These are phyloP conservation scores for Vitis amurensis DNA, from an alignment of 164 flowering plant genomes.

Conservation along the genomic window DNA sequence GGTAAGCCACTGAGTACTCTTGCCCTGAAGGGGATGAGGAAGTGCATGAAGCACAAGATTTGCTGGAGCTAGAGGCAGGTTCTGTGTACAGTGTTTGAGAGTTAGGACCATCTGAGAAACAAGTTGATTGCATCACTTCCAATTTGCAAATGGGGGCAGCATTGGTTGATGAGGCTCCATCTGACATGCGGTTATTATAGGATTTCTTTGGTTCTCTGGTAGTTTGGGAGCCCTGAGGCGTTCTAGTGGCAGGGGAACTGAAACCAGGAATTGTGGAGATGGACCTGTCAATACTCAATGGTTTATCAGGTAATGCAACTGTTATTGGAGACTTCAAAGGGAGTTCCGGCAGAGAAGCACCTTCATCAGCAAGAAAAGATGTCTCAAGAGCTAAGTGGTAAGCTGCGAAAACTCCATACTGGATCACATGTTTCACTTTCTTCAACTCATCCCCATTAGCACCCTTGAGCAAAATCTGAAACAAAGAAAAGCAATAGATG, in stretches of 20 bases:
- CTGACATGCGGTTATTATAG: slow-evolving; percentile 17
- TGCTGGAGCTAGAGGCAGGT: slow-evolving; percentile 1
- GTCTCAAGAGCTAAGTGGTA: slow-evolving; percentile 92
- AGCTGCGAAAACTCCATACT: slow-evolving; percentile 89
- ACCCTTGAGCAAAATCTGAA: slow-evolving; percentile 82
- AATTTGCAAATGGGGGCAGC: neutral
- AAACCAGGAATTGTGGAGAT: slow-evolving; percentile 83
- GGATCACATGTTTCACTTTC: slow-evolving; percentile 85
- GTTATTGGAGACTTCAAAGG: slow-evolving; percentile 72
- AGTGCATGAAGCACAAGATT: slow-evolving; percentile 3
- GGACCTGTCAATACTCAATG: slow-evolving; percentile 62
- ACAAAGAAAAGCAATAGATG: neutral
- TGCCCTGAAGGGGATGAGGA: slow-evolving; percentile 15
- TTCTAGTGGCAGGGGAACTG: slow-evolving; percentile 30
- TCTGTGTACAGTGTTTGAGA: neutral
- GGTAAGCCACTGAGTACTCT: neutral
- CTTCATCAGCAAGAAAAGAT: slow-evolving; percentile 93
- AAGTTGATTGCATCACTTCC: slow-evolving; percentile 2
- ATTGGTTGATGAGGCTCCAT: slow-evolving; percentile 4
- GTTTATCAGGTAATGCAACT: slow-evolving; percentile 76
- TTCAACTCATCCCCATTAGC: slow-evolving; percentile 85
- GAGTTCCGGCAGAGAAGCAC: slow-evolving; percentile 81
- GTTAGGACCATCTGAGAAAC: neutral
- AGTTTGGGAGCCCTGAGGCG: slow-evolving; percentile 32
- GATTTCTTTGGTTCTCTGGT: slow-evolving; percentile 26